Evolutionary conservation across 176 grass and related monocot species (phyloP), one percentile per base, ranked within the genome.

Genomic region (Hyparrhenia diplandra): DNA sequence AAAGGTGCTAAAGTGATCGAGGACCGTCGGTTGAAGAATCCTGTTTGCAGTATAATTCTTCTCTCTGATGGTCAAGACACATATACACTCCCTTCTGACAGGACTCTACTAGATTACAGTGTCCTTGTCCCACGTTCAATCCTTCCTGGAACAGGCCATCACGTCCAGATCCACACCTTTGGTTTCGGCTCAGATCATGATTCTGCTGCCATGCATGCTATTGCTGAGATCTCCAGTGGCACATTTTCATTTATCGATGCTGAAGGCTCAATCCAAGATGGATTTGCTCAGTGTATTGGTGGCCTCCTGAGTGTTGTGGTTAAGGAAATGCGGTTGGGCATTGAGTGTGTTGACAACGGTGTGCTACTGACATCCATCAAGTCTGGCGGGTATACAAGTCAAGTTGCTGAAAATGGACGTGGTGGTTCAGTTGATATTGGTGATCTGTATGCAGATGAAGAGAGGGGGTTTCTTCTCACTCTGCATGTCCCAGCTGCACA

Each of bases 1-100:
- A 93, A 86, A 69, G 96, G 76, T 45, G 88, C 85, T 59, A 95
- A 93, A 70, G 90, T 99, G 62, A 77, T 95, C 1, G 85, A 91
- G 30, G 88, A 95, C 3, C 92, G 96, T 1, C 87, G 71, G 31
- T 45, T 65, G 27, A 95, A 88, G 86, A 99, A 95, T 47, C 80
- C 92, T 62, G 79, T 99, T 29, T 88, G 92, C 72, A 99, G 96
- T 57, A 88, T 98, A 54, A 93, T 95, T 29, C 87, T 98, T 75
- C 90, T 98, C 6, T 98, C 96, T 39, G 96, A 98, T 82, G 96
- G 96, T 32, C 92, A 91, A 67, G 96, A 95, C 40, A 98, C 96
- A n/a, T 85, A 86, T 41, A 91, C 69, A 9, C 45, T 88, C 23
- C 27, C 69, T 35, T 21, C 39, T 67, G 73, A 61, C 13, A 81